Evolutionary conservation across 1,284 basidiomycete species (phyloP).

Genomic region (Sporisorium iseilematis-ciliati): DNA sequence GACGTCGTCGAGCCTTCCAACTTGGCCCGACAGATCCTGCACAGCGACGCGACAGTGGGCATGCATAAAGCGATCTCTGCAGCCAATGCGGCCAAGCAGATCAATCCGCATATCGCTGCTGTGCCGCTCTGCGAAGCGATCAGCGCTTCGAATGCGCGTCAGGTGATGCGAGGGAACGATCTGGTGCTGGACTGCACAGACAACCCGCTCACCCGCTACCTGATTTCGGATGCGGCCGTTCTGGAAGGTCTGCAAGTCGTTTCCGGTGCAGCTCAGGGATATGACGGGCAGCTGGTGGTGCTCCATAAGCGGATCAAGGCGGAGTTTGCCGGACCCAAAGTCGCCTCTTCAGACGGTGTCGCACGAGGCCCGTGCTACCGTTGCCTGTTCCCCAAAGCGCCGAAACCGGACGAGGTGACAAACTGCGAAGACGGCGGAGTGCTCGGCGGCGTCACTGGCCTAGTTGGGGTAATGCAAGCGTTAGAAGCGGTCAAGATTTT

Average conservation of each 20-base stretch:
- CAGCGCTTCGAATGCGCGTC: conserved; percentile 51
- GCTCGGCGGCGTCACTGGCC: conserved; percentile 87
- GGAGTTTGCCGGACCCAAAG: conserved; percentile 30
- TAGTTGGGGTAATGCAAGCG: conserved; percentile 92
- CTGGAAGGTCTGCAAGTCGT: conserved; percentile 82
- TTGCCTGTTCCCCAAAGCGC: conserved; percentile 82
- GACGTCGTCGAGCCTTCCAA: conserved; percentile 92
- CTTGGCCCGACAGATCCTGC: conserved; percentile 91
- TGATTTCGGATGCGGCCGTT: conserved; percentile 91
- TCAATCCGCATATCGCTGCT: conserved; percentile 63
- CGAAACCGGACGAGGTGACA: conserved; percentile 62
- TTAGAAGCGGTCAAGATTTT: conserved; percentile 82
- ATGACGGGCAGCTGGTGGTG: conserved; percentile 83
- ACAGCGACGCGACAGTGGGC: conserved; percentile 83
- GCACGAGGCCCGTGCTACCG: conserved; percentile 87
- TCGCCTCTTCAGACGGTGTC: background rate
- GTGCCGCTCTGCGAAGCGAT: conserved; percentile 39
- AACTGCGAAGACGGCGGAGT: conserved; percentile 93
- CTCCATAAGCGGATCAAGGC: conserved; percentile 53
- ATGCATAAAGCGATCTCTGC: conserved; percentile 82
- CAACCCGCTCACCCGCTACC: conserved; percentile 89
- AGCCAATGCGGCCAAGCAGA: conserved; percentile 73
- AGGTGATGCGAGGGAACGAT: conserved; percentile 70
- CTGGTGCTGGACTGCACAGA: conserved; percentile 95
- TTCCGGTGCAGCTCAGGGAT: conserved; percentile 90